Evolutionary conservation across 305 asterid genomes (phyloP).

Genomic region (Solanum hybrid): DNA sequence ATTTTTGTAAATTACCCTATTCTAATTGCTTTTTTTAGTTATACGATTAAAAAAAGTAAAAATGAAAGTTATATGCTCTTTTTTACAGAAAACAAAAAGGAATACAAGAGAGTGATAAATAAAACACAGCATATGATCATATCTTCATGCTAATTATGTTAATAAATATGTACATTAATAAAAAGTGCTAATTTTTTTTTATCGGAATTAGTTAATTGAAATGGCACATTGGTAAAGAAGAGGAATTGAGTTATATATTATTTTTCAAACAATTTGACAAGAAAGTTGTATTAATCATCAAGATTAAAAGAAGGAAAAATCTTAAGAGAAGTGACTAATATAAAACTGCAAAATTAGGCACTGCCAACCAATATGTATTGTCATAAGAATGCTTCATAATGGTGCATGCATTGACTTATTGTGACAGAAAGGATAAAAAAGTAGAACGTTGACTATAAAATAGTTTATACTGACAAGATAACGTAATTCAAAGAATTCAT

Average conservation of each 20-base stretch:
- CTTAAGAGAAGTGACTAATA: background rate
- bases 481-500: background rate
- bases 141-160: too few relatives aligned
- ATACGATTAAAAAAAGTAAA: too few relatives aligned
- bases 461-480: background rate
- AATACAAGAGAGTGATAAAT: too few relatives aligned
- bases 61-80: too few relatives aligned
- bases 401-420: background rate
- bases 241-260: background rate
- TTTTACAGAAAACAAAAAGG: too few relatives aligned
- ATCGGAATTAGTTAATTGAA: too few relatives aligned
- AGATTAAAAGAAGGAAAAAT: background rate
- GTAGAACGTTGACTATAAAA: background rate
- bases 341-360: background rate
- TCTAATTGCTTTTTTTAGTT: too few relatives aligned
- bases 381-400: background rate
- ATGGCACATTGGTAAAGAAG: background rate
- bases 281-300: background rate
- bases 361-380: background rate
- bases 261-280: background rate
- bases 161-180: too few relatives aligned
- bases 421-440: background rate
- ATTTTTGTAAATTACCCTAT: too few relatives aligned
- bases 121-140: too few relatives aligned
- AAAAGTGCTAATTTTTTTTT: too few relatives aligned